Percentiles rank a stretch among this genome's conserved stretches.
These are phyloP conservation scores for Allantophomopsis lycopodina DNA, from an alignment of 2,329 filamentous ascomycete genomes.

Conservation along the genomic window DNA sequence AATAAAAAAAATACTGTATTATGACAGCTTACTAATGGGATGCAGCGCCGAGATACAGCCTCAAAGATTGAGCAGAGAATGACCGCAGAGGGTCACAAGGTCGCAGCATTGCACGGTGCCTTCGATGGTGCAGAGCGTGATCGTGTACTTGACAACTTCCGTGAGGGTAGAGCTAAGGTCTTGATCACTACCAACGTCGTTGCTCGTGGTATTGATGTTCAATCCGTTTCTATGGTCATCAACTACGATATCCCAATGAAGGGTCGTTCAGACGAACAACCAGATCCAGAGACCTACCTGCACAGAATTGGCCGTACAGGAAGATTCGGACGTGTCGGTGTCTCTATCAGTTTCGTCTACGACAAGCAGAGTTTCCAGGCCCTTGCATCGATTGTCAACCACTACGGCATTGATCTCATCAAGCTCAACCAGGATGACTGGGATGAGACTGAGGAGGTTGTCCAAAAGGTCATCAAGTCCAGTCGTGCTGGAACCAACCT, in stretches of 20 bases:
- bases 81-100: conserved; percentile 78
- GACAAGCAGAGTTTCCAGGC: conserved; percentile 71
- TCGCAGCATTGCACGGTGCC: conserved; percentile 78
- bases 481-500: conserved; percentile 42
- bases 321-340: conserved; percentile 90
- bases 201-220: conserved; percentile 86
- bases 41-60: conserved; percentile 72
- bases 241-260: conserved; percentile 86
- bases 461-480: conserved; percentile 71
- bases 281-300: conserved; percentile 90
- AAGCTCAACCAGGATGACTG: conserved; percentile 77
- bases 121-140: conserved; percentile 79
- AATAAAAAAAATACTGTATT: too few relatives aligned
- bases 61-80: conserved; percentile 76
- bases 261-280: conserved; percentile 62
- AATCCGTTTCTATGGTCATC: conserved; percentile 93
- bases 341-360: conserved; percentile 89
- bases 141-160: conserved; percentile 72
- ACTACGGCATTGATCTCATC: conserved; percentile 71
- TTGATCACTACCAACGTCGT: conserved; percentile 97
- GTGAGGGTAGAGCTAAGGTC: conserved; percentile 78
- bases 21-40: too few relatives aligned
- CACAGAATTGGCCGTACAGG: conserved; percentile 96
- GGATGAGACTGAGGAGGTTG: conserved; percentile 74
- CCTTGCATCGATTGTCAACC: conserved; percentile 64